Evolutionary conservation across 805 yeast species (phyloP), one percentile per base, ranked within the genome.

Genomic region (Saccharomycopsis sp.): DNA sequence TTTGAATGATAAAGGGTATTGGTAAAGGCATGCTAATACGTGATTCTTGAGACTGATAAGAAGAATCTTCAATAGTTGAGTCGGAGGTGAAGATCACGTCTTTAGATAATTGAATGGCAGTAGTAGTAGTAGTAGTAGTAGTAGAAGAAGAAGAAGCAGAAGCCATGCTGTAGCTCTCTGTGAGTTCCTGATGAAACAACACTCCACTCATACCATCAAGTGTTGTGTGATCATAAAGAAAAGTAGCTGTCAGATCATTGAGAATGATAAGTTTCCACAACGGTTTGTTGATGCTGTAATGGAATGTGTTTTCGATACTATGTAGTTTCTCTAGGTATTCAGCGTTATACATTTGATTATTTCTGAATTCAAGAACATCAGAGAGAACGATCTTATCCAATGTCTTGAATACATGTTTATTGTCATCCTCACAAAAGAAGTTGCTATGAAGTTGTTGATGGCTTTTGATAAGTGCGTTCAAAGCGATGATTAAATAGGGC

Each of bases 141-240:
- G n/a, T n/a, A n/a, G n/a, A n/a, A n/a, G n/a, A n/a, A n/a, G n/a
- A n/a, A n/a, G n/a, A n/a, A n/a, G n/a, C n/a, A n/a, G n/a, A n/a
- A n/a, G n/a, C 41, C 41, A 35, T 9, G 8, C 8, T 8, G 22
- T 44, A 44, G 12, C 12, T 44, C 5, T 17, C 8, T 44, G 9
- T 44, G 19, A 50, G 24, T 15, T 50, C 34, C 14, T 50, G 20
- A 15, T 50, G 53, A 24, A 50, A 24, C 14, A 50, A 22, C 5
- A 15, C 24, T 22, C 53, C 53, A 50, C 53, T 50, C 17, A 50
- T n/a, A 3, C 53, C 53, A 15, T 50, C 53, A 15, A 50, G 24
- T 3, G 24, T 22, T 5, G 53, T 5, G n/a, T 50, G 53, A 15
- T 24, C 34, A 15, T 22, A 50, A 22, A 15, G 24, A 15, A 50